These are phyloP conservation scores for Gentiana macrophylla DNA, from an alignment of 257 asterid species.

Conservation along the genomic window DNA sequence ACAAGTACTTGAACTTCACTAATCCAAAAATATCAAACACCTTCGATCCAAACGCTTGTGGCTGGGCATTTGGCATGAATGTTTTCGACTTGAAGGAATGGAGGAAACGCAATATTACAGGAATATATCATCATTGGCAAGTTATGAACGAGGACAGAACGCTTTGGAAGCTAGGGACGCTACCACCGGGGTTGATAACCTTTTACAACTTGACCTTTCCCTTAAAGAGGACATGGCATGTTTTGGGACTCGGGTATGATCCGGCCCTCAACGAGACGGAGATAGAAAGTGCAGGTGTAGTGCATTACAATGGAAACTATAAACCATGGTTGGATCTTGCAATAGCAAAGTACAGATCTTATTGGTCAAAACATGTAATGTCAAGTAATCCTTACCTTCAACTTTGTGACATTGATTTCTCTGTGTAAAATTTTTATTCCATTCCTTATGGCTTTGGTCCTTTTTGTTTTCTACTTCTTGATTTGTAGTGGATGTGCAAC, in stretches of 20 bases:
- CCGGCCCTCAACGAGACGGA: constrained; percentile 83
- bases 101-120: constrained; percentile 81
- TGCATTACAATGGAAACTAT: constrained; percentile 89
- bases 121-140: constrained; percentile 92
- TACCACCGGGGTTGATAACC: constrained; percentile 91
- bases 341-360: constrained; percentile 65
- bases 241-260: constrained; percentile 92
- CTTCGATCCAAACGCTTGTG: constrained; percentile 85
- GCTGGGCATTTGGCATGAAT: constrained; percentile 98
- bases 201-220: constrained; percentile 85
- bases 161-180: constrained; percentile 93
- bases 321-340: constrained; percentile 99
- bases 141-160: constrained; percentile 76
- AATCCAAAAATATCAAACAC: constrained; percentile 72
- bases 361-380: constrained; percentile 75
- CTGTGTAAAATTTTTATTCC: too few relatives aligned
- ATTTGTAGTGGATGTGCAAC: too few relatives aligned
- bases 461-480: background rate
- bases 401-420: constrained; percentile 32
- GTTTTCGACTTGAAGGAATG: constrained; percentile 80
- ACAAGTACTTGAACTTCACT: constrained; percentile 83
- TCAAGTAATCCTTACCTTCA: constrained; percentile 51
- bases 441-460: background rate
- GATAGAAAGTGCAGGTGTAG: constrained; percentile 78
- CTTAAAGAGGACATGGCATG: constrained; percentile 87